Percentiles rank a stretch among this genome's conserved stretches.
These are phyloP conservation scores for Tylopilus plumbeoviolaceoides DNA, from an alignment of 768 basidiomycete genomes.

Conservation along the genomic window DNA sequence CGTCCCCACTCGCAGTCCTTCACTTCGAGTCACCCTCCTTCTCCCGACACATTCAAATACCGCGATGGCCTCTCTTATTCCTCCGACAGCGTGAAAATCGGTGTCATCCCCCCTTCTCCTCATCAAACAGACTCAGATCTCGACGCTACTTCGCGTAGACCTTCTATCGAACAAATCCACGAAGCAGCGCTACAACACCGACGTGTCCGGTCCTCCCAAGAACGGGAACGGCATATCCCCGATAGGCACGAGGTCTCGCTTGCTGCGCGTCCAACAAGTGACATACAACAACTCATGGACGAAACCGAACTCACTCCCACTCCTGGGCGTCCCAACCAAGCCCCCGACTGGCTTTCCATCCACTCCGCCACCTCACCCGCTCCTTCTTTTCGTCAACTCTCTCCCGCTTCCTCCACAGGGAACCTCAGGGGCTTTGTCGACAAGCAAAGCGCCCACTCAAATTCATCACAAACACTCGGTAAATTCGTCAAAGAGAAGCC, in stretches of 20 bases:
- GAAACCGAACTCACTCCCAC: slow-evolving; percentile 30
- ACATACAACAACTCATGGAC: slow-evolving; percentile 16
- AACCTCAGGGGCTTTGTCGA: slow-evolving; percentile 28
- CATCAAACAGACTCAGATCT: slow-evolving; percentile 16
- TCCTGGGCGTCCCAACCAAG: slow-evolving; percentile 7
- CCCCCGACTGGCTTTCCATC: slow-evolving; percentile 16
- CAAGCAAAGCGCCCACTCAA: slow-evolving; percentile 10
- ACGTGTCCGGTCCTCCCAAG: slow-evolving; percentile 28
- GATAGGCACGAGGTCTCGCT: slow-evolving; percentile 33
- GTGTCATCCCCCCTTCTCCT: slow-evolving; percentile 30
- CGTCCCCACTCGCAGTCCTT: slow-evolving; percentile 8
- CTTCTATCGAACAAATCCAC: slow-evolving; percentile 18
- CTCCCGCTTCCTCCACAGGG: slow-evolving; percentile 31
- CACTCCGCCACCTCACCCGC: slow-evolving; percentile 9
- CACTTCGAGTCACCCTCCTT: slow-evolving; percentile 8
- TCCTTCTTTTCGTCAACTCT: slow-evolving; percentile 18
- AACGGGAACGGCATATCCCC: slow-evolving; percentile 26
- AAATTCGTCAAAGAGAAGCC: slow-evolving; percentile 10
- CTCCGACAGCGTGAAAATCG: slow-evolving; percentile 27
- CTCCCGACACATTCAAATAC: slow-evolving; percentile 4
- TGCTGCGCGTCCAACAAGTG: slow-evolving; percentile 28
- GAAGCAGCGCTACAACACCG: slow-evolving; percentile 21
- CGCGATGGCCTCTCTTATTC: slow-evolving; percentile 10
- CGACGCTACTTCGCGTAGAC: neutral
- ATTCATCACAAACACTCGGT: neutral